Base-by-base conservation (phyloP, 805 yeast species). In the Candida koratica region DNA sequence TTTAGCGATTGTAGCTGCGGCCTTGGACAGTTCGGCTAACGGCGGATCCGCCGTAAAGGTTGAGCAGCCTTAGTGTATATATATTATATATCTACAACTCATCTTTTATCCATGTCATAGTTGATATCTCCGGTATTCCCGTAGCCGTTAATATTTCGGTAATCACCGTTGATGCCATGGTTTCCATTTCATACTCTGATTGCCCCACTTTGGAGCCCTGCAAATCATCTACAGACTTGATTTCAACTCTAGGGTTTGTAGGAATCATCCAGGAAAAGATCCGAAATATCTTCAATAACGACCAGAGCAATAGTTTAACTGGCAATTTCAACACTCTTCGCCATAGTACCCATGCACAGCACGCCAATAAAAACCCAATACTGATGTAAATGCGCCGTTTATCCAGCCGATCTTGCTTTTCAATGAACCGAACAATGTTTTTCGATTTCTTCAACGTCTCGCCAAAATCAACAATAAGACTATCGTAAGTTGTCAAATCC, bases 1-100 rank as follows among this genome's bases (percentile, higher is more conserved):
- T 60, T 76, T 89, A 58, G 96, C 96, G 5, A 75, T 86, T 48
- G 77, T 90, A 39, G 95, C 77, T 38, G 97, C 96, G 17, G 84
- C 85, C 41, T 61, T 90, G 24, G 81, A 82, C 46, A 81, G 93
- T 40, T 75, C 86, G 25, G 48, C 63, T 12, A 59, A 69, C 22
- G 64, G 70, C 38, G 85, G 84, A 50, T 56, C 60, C 34, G 56
- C 69, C 30, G 75, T 77, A 18, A 58, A 53, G 34, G 74, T 79
- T 22, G 76, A 69, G 48, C 22, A 34, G 17, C 39, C 42, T n/a
- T 39, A 34, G 27, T 20, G 23, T 8, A 20, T 20, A 20, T 20
- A 8, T 10, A 20, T 8, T 20, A 20, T 17, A 19, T 25, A 15
- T 11, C 25, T 19, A 32, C 16, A 39, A 27, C 22, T 39, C 43